These are phyloP conservation scores for Diutina rugosa DNA, from an alignment of 1,139 yeast genomes.

Conservation along the genomic window DNA sequence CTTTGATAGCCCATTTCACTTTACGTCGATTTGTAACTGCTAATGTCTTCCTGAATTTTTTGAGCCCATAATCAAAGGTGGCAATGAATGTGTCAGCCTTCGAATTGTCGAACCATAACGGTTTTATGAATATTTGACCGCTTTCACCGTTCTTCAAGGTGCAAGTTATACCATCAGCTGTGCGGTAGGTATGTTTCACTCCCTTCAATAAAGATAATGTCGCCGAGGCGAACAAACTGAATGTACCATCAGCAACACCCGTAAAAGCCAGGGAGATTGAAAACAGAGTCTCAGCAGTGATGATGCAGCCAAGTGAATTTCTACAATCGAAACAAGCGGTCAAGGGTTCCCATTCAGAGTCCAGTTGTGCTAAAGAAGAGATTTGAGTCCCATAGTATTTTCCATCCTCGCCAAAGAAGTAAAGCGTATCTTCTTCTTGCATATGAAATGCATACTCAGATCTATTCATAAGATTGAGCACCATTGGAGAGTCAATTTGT, in stretches of 20 bases:
- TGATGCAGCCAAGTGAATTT: background rate
- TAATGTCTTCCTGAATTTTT: background rate
- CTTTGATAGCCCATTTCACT: background rate
- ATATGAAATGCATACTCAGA: background rate
- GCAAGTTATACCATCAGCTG: background rate
- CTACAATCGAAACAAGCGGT: background rate
- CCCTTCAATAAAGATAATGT: background rate
- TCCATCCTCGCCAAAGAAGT: background rate
- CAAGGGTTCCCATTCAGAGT: background rate
- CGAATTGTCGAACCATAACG: background rate
- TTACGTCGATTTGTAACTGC: background rate
- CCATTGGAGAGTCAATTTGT: background rate
- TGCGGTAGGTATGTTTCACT: background rate
- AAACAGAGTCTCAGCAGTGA: background rate
- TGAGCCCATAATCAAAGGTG: background rate
- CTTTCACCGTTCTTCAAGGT: background rate
- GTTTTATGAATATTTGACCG: background rate
- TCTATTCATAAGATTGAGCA: background rate
- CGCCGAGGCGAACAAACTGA: background rate
- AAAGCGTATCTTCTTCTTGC: background rate
- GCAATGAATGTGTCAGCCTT: background rate
- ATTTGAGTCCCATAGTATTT: background rate
- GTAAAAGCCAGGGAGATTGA: background rate
- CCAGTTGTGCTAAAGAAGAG: background rate
- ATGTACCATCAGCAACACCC: background rate